phyloP scores from a whole-genome alignment of 164 flowering plant genomes.

The Piper betle region DNA sequence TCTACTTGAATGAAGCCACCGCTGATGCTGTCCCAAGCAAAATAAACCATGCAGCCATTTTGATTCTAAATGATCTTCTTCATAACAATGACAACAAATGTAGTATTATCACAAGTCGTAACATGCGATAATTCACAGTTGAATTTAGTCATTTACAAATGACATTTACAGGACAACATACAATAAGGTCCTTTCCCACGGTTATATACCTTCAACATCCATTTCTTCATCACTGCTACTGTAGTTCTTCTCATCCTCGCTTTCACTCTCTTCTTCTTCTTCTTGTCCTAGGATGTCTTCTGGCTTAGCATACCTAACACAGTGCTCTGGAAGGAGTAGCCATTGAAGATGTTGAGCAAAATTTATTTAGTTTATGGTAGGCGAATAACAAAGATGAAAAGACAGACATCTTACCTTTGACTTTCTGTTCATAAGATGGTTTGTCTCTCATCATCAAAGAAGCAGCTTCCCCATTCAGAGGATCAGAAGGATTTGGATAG shows the following conservation, averaged over 20 bases:
- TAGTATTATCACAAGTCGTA: background rate
- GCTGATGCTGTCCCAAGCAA: too few species aligned
- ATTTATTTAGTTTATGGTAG: too few species aligned
- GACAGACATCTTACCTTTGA: slow-evolving; percentile 28
- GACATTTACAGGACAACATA: background rate
- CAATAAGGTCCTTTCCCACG: background rate
- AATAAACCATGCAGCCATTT: background rate
- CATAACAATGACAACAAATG: background rate
- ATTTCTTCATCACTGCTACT: background rate
- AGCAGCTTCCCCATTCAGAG: slow-evolving; percentile 64
- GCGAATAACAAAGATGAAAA: too few species aligned
- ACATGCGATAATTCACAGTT: background rate
- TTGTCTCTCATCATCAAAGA: slow-evolving; percentile 50
- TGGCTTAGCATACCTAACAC: background rate
- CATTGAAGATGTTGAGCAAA: too few species aligned
- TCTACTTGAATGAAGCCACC: too few species aligned
- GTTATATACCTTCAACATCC: background rate
- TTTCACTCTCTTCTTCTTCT: background rate
- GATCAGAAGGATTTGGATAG: slow-evolving; percentile 35
- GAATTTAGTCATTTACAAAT: background rate
- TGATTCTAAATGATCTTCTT: too few species aligned
- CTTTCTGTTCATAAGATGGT: slow-evolving; percentile 34
- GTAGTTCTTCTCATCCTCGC: background rate
- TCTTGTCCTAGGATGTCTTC: background rate
- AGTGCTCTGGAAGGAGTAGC: background rate